Percentiles rank a stretch among this genome's conserved stretches.
Evolutionary conservation across 495 filamentous ascomycete species (phyloP).

Genomic region (Penicillium dipodomyicola): DNA sequence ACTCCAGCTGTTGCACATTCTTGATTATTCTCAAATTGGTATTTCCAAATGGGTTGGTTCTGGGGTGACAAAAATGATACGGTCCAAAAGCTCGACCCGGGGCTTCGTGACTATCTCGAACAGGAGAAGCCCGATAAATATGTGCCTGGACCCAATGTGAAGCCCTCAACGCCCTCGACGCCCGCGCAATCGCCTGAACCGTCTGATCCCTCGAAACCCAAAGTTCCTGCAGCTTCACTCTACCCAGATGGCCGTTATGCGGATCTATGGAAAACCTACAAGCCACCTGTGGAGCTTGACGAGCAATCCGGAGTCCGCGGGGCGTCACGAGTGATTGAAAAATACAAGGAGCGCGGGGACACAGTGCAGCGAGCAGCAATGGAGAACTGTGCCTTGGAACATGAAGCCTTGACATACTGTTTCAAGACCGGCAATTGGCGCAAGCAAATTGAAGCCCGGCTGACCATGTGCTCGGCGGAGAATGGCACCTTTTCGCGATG

Average conservation of each 20-base stretch:
- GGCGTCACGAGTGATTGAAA: constrained; percentile 73
- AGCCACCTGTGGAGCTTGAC: constrained; percentile 55
- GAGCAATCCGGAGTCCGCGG: constrained; percentile 55
- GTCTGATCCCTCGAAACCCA: constrained; percentile 38
- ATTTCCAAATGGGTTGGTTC: constrained; percentile 63
- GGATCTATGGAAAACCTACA: constrained; percentile 88
- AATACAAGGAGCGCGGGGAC: constrained; percentile 76
- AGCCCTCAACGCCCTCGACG: constrained; percentile 17
- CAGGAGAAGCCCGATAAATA: constrained; percentile 79
- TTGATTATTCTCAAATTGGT: background rate
- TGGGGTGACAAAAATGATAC: constrained; percentile 64
- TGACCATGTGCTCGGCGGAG: constrained; percentile 74
- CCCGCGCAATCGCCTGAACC: constrained; percentile 21
- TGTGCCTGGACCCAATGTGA: constrained; percentile 40
- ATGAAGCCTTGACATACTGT: constrained; percentile 71
- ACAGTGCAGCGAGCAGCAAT: constrained; percentile 77
- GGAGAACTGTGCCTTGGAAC: constrained; percentile 90
- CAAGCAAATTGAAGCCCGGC: constrained; percentile 45
- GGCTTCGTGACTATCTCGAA: constrained; percentile 78
- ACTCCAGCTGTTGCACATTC: constrained; percentile 1
- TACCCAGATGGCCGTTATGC: constrained; percentile 87
- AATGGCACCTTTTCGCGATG: constrained; percentile 72
- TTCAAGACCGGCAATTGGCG: constrained; percentile 61
- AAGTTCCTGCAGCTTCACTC: constrained; percentile 57
- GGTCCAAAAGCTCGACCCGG: constrained; percentile 77